These are phyloP conservation scores for Hypomyces perniciosus DNA, from an alignment of 2,329 filamentous ascomycete genomes.

Conservation along the genomic window DNA sequence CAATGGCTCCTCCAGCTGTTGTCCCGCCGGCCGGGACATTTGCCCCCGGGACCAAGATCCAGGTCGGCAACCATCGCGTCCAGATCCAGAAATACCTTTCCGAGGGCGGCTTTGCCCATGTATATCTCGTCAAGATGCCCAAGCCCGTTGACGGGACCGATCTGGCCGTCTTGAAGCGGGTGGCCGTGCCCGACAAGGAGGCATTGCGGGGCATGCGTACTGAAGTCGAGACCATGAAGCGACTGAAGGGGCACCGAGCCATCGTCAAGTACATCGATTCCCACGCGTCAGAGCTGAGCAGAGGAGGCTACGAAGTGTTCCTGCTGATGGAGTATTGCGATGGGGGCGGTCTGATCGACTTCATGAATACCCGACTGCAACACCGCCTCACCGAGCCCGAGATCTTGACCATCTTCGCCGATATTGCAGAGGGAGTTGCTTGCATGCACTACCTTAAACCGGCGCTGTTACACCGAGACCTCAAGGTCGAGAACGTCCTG, in stretches of 20 bases:
- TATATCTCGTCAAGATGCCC: conserved; percentile 88
- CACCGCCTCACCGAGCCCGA: conserved; percentile 96
- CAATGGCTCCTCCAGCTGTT: conserved; percentile 33
- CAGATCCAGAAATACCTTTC: conserved; percentile 96
- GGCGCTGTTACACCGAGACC: conserved; percentile 81
- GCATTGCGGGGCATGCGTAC: conserved; percentile 92
- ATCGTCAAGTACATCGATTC: conserved; percentile 99
- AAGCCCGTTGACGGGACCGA: conserved; percentile 72
- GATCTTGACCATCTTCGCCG: conserved; percentile 93
- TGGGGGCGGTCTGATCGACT: conserved; percentile 93
- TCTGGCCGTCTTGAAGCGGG: conserved; percentile 82
- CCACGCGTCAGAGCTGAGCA: conserved; percentile 88
- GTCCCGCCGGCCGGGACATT: conserved; percentile 76
- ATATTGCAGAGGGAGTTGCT: conserved; percentile 91
- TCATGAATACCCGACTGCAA: conserved; percentile 97
- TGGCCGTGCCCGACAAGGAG: conserved; percentile 94
- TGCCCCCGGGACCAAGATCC: conserved; percentile 88
- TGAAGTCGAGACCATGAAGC: conserved; percentile 99
- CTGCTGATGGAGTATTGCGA: conserved; percentile 96
- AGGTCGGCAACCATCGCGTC: conserved; percentile 87
- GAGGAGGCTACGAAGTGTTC: conserved; percentile 95
- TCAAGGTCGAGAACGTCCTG: conserved; percentile 97
- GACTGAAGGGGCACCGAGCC: conserved; percentile 88
- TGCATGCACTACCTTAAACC: conserved; percentile 99
- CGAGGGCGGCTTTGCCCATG: conserved; percentile 95